Conservation (phyloP, 192 early-diverging fungal genomes). For the Chytriomyces confervae region DNA sequence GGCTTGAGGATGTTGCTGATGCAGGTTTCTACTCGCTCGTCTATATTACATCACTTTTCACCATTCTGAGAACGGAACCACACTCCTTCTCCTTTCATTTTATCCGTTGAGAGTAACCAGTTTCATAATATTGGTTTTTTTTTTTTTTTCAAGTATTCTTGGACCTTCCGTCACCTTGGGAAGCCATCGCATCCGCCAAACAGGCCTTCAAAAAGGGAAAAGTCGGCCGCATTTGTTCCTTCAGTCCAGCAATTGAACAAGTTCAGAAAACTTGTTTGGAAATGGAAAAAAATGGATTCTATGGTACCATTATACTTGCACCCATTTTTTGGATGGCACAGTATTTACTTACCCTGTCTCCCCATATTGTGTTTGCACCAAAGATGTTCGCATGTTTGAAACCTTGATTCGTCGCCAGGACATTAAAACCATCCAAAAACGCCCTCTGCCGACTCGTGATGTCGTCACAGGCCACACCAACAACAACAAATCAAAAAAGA, state of each 20-base stretch:
- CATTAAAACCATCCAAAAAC: constrained; percentile 63
- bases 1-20: constrained; percentile 69
- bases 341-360: neutral
- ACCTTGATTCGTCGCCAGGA: constrained; percentile 84
- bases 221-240: constrained; percentile 89
- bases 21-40: constrained; percentile 59
- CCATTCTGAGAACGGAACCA: neutral
- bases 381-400: constrained; percentile 90
- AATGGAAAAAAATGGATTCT: constrained; percentile 82
- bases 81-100: no score
- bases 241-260: constrained; percentile 97
- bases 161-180: constrained; percentile 97
- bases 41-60: neutral
- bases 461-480: constrained; percentile 46
- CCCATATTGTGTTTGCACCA: constrained; percentile 2
- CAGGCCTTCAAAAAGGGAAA: constrained; percentile 78
- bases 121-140: neutral
- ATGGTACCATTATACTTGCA: constrained; percentile 54
- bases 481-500: constrained; percentile 44
- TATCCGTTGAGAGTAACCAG: no score
- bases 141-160: constrained; percentile 74
- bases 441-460: constrained; percentile 59
- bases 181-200: constrained; percentile 85
- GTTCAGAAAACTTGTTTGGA: constrained; percentile 79
- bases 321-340: constrained; percentile 5